A percentile compares a stretch with the other conserved stretches of the same genome.
Evolutionary conservation across 345 rosid genomes (phyloP).

Genomic region (Viola odorata): DNA sequence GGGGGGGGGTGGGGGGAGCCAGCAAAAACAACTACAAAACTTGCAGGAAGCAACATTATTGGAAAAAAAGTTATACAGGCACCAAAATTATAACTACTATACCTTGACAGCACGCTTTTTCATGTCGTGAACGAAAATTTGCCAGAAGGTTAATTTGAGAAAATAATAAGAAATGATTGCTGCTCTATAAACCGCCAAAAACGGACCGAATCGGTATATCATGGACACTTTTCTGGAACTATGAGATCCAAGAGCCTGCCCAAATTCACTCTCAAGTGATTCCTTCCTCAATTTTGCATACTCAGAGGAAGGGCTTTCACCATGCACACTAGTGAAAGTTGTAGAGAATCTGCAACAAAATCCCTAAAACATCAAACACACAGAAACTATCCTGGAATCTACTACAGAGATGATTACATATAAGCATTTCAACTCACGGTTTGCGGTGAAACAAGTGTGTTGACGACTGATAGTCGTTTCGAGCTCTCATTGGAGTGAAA

Average conservation of each 20-base stretch:
- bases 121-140: constrained; percentile 55
- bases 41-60: neutral
- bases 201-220: constrained; percentile 67
- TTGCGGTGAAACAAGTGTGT: neutral
- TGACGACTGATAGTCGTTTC: constrained; percentile 23
- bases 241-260: constrained; percentile 49
- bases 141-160: constrained; percentile 70
- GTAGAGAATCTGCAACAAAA: constrained; percentile 49
- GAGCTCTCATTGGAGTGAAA: constrained; percentile 8
- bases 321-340: constrained; percentile 65
- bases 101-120: constrained; percentile 77
- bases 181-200: constrained; percentile 86
- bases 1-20: no score
- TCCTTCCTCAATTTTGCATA: constrained; percentile 90
- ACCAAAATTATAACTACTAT: neutral
- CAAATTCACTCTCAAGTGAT: constrained; percentile 90
- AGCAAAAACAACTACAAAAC: no score
- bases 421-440: neutral
- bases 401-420: neutral
- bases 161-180: constrained; percentile 73
- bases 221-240: constrained; percentile 58
- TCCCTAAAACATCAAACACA: neutral
- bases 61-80: neutral
- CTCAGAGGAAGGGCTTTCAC: constrained; percentile 71
- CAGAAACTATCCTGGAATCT: neutral